Evolutionary conservation across 495 filamentous ascomycete species (phyloP).

Genomic region (Hypomontagnella submonticulosa): DNA sequence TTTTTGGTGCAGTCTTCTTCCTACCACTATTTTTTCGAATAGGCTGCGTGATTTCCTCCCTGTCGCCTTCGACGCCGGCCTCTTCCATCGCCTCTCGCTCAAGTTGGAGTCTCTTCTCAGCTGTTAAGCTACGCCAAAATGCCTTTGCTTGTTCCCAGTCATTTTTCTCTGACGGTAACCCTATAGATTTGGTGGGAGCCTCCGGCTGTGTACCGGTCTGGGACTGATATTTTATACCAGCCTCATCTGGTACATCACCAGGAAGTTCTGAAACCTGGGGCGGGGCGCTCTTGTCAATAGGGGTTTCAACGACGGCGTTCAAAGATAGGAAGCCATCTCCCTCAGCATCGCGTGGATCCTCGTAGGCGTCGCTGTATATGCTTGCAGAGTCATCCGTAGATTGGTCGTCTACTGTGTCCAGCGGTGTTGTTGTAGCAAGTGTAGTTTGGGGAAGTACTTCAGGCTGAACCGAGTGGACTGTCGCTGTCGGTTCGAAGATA

Average conservation of each 20-base stretch:
- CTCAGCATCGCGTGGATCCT: slow-evolving; percentile 74
- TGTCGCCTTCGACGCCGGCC: slow-evolving; percentile 57
- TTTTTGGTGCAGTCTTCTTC: slow-evolving; percentile 29
- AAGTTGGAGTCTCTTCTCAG: slow-evolving; percentile 65
- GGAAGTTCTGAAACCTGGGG: slow-evolving; percentile 17
- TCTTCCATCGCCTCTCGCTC: slow-evolving; percentile 65
- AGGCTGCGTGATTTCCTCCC: slow-evolving; percentile 50
- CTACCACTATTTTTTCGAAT: slow-evolving; percentile 39
- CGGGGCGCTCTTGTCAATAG: slow-evolving; percentile 40
- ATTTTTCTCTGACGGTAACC: slow-evolving; percentile 36
- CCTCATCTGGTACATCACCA: slow-evolving; percentile 9
- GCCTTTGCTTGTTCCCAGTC: slow-evolving; percentile 72
- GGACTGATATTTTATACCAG: not conserved
- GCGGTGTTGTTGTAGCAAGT: slow-evolving; percentile 31
- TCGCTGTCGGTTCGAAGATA: slow-evolving; percentile 40
- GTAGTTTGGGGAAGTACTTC: slow-evolving; percentile 38
- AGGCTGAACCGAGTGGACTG: slow-evolving; percentile 22
- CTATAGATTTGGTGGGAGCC: not conserved
- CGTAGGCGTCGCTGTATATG: slow-evolving; percentile 89
- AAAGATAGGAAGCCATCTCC: slow-evolving; percentile 84
- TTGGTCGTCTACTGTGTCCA: slow-evolving; percentile 9
- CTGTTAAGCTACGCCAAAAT: slow-evolving; percentile 72
- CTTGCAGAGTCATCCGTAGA: slow-evolving; percentile 57
- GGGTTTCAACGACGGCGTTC: slow-evolving; percentile 81
- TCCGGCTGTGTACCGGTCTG: slow-evolving; percentile 10